These are phyloP conservation scores for Punica granatum DNA, from an alignment of 345 rosid genomes.

Conservation along the genomic window DNA sequence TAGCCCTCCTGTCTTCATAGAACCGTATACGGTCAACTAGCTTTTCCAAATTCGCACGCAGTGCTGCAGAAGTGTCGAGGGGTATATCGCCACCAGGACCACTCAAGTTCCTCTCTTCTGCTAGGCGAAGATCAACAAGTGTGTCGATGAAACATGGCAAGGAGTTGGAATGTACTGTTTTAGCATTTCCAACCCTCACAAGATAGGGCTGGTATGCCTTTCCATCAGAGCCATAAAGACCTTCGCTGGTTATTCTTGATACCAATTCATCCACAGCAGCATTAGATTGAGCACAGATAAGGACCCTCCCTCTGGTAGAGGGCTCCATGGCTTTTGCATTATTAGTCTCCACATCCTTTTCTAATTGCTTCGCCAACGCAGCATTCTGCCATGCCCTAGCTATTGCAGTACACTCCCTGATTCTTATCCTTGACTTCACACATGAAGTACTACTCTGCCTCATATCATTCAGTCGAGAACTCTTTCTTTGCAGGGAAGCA, in stretches of 20 bases:
- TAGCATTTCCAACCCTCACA: slow-evolving; percentile 93
- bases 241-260: slow-evolving; percentile 66
- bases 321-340: slow-evolving; percentile 35
- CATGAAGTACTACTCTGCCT: slow-evolving; percentile 32
- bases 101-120: slow-evolving; percentile 49
- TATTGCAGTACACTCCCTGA: slow-evolving; percentile 63
- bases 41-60: slow-evolving; percentile 76
- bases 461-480: slow-evolving; percentile 20
- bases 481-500: slow-evolving; percentile 39
- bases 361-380: slow-evolving; percentile 76
- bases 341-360: slow-evolving; percentile 40
- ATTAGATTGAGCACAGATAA: slow-evolving; percentile 95
- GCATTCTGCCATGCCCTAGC: slow-evolving; percentile 98
- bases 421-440: slow-evolving; percentile 36
- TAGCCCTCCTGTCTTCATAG: slow-evolving; percentile 89
- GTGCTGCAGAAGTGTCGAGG: slow-evolving; percentile 37
- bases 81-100: slow-evolving; percentile 34
- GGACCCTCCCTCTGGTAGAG: slow-evolving; percentile 64
- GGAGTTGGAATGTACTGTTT: slow-evolving; percentile 80
- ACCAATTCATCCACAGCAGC: slow-evolving; percentile 99
- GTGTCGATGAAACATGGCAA: slow-evolving; percentile 80
- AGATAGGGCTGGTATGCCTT: slow-evolving; percentile 86
- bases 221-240: slow-evolving; percentile 83
- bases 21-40: slow-evolving; percentile 65
- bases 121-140: slow-evolving; percentile 82